Conservation (phyloP, 106 monocot genomes). For the Dendrobium officinale region DNA sequence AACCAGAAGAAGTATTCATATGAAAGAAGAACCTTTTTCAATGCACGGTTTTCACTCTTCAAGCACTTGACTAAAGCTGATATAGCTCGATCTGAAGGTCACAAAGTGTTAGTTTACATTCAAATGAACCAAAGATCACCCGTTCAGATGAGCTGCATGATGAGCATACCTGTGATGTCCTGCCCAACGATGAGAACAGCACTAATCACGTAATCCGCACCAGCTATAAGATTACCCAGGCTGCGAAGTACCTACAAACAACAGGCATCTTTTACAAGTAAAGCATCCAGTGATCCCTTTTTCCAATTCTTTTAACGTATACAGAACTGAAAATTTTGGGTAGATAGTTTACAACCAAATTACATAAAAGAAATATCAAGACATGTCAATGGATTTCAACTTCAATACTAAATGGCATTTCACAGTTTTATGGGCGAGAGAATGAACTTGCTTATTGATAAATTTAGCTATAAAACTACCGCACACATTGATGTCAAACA, state of each 20-base stretch:
- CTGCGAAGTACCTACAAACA: conserved; percentile 78
- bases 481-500: not conserved
- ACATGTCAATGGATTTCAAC: not conserved
- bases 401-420: not conserved
- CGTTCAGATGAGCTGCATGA: not conserved
- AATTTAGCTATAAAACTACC: not conserved
- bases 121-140: conserved; percentile 3
- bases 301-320: not conserved
- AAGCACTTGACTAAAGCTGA: conserved; percentile 75
- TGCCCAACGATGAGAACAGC: conserved; percentile 57
- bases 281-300: not conserved
- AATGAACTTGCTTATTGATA: not conserved
- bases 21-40: conserved; percentile 62
- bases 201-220: conserved; percentile 45
- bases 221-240: conserved; percentile 88
- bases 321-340: not conserved
- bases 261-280: not conserved
- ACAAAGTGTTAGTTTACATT: conserved; percentile 9
- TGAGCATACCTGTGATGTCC: conserved; percentile 42
- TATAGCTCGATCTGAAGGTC: conserved; percentile 55
- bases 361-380: not conserved
- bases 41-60: conserved; percentile 67
- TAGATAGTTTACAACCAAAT: not conserved
- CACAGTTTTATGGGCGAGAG: not conserved
- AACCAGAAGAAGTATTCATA: not conserved